Evolutionary conservation across 768 basidiomycete genomes (phyloP), one percentile per base, ranked within the genome.

Genomic region (Candolleomyces eurysporus): DNA sequence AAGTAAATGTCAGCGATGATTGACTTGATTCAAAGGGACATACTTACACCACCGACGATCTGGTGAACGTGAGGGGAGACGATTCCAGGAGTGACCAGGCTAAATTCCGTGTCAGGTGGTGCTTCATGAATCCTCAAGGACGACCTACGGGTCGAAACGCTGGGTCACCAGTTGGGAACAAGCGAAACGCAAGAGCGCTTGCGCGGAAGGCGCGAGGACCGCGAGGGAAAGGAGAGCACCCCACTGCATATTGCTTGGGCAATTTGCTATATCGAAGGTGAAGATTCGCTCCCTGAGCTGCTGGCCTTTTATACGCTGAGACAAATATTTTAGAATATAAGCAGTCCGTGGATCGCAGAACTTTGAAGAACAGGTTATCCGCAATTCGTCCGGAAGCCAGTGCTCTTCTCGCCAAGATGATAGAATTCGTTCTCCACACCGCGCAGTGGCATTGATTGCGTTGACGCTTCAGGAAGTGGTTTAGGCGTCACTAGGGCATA

Each of bases 161-260:
- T 49, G 48, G n/a, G 48, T 49, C 13, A 49, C 48, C 16, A 49
- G 48, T 19, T 49, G 48, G 16, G 48, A 49, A 22, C 48, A 49
- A 11, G 48, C 16, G 21, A 49, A 49, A 19, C 48, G 48, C 48
- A 49, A 22, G 16, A 49, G 22, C 43, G 58, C 58, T n/a, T 54
- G 26, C 8, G 59, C 50, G 46, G 54, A 61, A 21, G 60, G 60
- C 45, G 60, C 53, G 30, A 61, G 22, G 31, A 26, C 53, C 52
- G 60, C 53, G 30, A 61, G 53, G 43, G 60, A 61, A 22, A 61
- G 60, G 17, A 61, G 60, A 32, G 60, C 36, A 48, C 52, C 60
- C 60, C 60, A 61, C 52, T 46, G 53, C 59, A 60, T 50, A 30
- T 6, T 40, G n/a, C n/a, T 49, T 26, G 10, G 26, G 19, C 19